These are phyloP conservation scores for Hirschfeldia incana DNA, from an alignment of 345 rosid genomes.

Conservation along the genomic window DNA sequence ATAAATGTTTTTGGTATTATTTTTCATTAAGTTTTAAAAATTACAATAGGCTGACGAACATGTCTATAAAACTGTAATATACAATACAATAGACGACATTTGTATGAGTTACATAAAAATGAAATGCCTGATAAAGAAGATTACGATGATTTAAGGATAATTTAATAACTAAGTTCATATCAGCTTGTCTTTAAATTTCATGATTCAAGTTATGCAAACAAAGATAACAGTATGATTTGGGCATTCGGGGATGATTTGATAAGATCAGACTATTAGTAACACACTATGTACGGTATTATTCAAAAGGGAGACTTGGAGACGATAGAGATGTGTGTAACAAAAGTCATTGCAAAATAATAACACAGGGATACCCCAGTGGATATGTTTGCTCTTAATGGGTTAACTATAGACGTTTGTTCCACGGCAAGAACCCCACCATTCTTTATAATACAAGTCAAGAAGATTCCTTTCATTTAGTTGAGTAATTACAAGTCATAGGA, in stretches of 20 bases:
- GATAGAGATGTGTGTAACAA: neutral
- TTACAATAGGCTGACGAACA: no score
- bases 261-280: neutral
- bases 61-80: no score
- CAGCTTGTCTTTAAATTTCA: neutral
- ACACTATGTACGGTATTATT: neutral
- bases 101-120: neutral
- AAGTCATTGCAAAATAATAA: neutral
- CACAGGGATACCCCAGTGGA: neutral
- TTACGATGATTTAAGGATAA: neutral
- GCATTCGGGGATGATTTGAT: neutral
- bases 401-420: neutral
- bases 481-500: slow-evolving; percentile 5
- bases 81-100: neutral
- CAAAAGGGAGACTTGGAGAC: neutral
- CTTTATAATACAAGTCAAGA: neutral
- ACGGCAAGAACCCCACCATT: slow-evolving; percentile 15
- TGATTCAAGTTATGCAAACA: neutral
- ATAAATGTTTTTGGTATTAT: no score
- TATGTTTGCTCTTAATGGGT: neutral
- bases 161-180: neutral
- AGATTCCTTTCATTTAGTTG: slow-evolving; percentile 5
- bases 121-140: neutral
- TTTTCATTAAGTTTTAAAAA: no score
- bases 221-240: neutral